These are phyloP conservation scores for Naganishia vishniacii DNA, from an alignment of 768 basidiomycete genomes.

Conservation along the genomic window DNA sequence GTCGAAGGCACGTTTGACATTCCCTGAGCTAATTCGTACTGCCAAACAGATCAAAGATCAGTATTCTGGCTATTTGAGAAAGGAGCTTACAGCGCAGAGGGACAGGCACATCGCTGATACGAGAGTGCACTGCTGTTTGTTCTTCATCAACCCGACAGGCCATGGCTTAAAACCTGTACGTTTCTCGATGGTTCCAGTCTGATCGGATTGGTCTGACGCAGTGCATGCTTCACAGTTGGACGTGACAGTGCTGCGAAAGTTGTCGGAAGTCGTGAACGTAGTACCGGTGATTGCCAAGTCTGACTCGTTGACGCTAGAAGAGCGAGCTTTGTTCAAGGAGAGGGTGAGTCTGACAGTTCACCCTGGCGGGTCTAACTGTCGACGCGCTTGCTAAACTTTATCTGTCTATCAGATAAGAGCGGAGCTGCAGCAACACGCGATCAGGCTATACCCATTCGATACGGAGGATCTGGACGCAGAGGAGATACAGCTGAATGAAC, in stretches of 20 bases:
- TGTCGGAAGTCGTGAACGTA: conserved; percentile 97
- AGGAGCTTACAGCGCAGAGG: conserved; percentile 96
- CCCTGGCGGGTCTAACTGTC: not conserved
- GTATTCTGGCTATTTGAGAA: conserved; percentile 95
- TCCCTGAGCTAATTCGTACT: conserved; percentile 51
- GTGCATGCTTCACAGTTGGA: conserved; percentile 75
- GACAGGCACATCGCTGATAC: conserved; percentile 98
- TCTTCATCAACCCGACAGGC: conserved; percentile 98
- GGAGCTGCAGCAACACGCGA: conserved; percentile 83
- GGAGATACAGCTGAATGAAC: conserved; percentile 80
- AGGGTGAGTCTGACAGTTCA: conserved; percentile 56
- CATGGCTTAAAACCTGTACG: conserved; percentile 75
- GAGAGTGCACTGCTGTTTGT: conserved; percentile 93
- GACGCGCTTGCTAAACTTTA: not conserved
- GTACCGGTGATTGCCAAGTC: conserved; percentile 99
- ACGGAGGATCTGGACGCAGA: conserved; percentile 92
- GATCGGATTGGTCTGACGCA: not conserved
- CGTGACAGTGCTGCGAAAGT: conserved; percentile 97
- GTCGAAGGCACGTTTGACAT: too few relatives aligned
- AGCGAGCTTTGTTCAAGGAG: conserved; percentile 85
- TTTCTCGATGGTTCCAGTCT: not conserved
- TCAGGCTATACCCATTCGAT: conserved; percentile 93
- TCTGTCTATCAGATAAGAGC: conserved; percentile 67
- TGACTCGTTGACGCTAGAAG: conserved; percentile 87
- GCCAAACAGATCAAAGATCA: conserved; percentile 61